These are phyloP conservation scores for Zasmidium cellare DNA, from an alignment of 2,329 filamentous ascomycete genomes.

Conservation along the genomic window DNA sequence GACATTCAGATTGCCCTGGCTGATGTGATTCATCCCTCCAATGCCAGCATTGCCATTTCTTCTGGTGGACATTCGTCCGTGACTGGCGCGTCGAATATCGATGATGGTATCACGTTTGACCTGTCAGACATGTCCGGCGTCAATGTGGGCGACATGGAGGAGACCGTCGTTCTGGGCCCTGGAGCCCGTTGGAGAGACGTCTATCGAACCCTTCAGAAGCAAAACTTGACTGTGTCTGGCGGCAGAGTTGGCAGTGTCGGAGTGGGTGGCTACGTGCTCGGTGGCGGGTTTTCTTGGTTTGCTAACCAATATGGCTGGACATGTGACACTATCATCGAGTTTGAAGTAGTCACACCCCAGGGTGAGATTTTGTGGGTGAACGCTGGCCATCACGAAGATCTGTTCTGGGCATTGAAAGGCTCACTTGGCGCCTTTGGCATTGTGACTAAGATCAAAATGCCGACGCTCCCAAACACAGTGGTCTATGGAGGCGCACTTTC, in stretches of 20 bases:
- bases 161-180: conserved; percentile 39
- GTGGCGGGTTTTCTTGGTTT: conserved; percentile 52
- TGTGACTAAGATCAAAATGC: conserved; percentile 27
- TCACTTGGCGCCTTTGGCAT: conserved; percentile 26
- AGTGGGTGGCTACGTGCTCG: conserved; percentile 48
- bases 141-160: conserved; percentile 10
- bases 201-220: conserved; percentile 40
- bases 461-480: conserved; percentile 20
- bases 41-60: conserved; percentile 26
- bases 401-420: conserved; percentile 32
- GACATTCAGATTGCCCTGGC: conserved; percentile 22
- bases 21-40: conserved; percentile 17
- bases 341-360: conserved; percentile 27
- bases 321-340: conserved; percentile 35
- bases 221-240: conserved; percentile 45
- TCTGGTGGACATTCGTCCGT: conserved; percentile 30
- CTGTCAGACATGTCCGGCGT: conserved; percentile 21
- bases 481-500: conserved; percentile 28
- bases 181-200: conserved; percentile 49
- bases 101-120: conserved; percentile 30
- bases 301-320: conserved; percentile 50
- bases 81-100: conserved; percentile 26
- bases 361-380: conserved; percentile 23
- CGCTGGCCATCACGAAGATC: conserved; percentile 20
- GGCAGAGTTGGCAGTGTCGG: conserved; percentile 47